phyloP scores from a whole-genome alignment of 495 filamentous ascomycete genomes.

The Aspergillus sclerotioniger region DNA sequence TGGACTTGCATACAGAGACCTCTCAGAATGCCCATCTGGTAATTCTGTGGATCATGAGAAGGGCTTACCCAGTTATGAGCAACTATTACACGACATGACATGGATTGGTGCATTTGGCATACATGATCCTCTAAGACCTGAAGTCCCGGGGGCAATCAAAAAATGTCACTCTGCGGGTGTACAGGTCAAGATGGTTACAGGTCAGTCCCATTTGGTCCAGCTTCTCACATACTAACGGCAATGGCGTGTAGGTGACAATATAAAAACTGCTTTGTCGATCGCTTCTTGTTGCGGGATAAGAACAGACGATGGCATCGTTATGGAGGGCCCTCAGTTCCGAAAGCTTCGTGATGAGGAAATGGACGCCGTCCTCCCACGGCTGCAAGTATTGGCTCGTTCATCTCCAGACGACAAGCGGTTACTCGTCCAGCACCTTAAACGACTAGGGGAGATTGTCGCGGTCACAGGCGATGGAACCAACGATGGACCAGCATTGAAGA shows the following conservation, averaged over 20 bases:
- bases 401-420: constrained; percentile 87
- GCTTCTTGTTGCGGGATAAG: constrained; percentile 82
- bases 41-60: background rate
- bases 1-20: constrained; percentile 61
- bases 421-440: constrained; percentile 69
- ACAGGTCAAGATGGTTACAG: constrained; percentile 84
- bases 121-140: constrained; percentile 66
- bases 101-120: constrained; percentile 65
- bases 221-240: too few species aligned
- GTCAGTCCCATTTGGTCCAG: too few species aligned
- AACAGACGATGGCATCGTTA: constrained; percentile 64
- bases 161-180: constrained; percentile 77
- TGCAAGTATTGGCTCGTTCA: constrained; percentile 83
- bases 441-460: constrained; percentile 73
- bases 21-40: constrained; percentile 59
- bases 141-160: constrained; percentile 72
- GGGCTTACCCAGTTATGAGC: constrained; percentile 49
- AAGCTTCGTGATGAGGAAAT: constrained; percentile 69
- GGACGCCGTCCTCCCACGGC: constrained; percentile 66
- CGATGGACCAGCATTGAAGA: constrained; percentile 81
- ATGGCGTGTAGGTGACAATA: constrained; percentile 58
- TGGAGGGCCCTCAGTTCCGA: constrained; percentile 84
- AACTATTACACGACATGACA: constrained; percentile 58
- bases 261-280: constrained; percentile 77
- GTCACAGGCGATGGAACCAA: constrained; percentile 91